Base-by-base conservation (phyloP, 805 yeast species). In the Lachancea nothofagi region DNA sequence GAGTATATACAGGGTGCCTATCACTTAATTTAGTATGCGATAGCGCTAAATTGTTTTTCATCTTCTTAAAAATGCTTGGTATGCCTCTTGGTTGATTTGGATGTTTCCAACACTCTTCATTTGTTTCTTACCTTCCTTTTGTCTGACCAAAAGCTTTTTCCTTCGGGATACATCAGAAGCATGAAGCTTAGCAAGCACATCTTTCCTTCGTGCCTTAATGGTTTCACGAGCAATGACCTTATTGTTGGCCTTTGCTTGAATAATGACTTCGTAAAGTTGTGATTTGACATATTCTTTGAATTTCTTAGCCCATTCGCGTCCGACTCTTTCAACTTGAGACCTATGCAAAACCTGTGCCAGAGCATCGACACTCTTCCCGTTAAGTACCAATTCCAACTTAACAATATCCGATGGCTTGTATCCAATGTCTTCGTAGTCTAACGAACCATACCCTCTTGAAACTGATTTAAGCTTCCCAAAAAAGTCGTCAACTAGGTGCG, bases 401-500 rank as follows among this genome's bases (percentile, higher is more conserved):
- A 85, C 88, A 17, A 90, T 77, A 54, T 85, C 88, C 1, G 94
- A 77, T 24, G 76, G 73, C 48, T 68, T 72, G 63, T 88, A 90
- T 0, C 97, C 98, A 4, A 83, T 79, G 55, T 90, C 97, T 51
- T 93, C 97, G 55, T 90, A 90, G 63, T 90, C 97, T 38, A 90
- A 68, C 0, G 96, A 85, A 0, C 96, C 97, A 62, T 85, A 90
- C 1, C 98, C 98, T 54, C 79, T 77, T 0, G 97, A 86, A 1
- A 78, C 73, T 1, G 96, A 89, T 59, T 90, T 90, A 43, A 90
- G 69, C 57, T 84, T 86, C 2, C 97, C 97, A 61, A 93, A 89
- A 59, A 90, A 90, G 63, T 93, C 96, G 55, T 90, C 97, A 5
- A 93, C 96, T 25, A 90, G 66, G 54, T 87, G 94, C 0, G 95